Evolutionary conservation across 225 moss, liverwort and hornwort genomes (phyloP).

Genomic region (Lunularia cruciata): DNA sequence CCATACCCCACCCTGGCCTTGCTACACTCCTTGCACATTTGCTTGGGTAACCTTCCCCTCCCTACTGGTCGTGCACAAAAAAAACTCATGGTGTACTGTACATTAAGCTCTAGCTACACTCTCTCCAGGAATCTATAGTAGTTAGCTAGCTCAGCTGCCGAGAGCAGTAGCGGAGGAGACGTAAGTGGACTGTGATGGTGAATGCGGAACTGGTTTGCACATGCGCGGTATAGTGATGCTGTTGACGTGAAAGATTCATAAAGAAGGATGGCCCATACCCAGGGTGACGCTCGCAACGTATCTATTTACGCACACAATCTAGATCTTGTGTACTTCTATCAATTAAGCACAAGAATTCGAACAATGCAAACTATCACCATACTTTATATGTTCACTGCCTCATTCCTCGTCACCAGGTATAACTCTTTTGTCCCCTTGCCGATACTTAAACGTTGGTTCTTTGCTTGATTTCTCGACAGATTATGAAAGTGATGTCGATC

Average conservation of each 20-base stretch:
- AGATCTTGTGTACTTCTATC: conserved; percentile 5
- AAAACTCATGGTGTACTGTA: background rate
- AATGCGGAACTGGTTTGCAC: background rate
- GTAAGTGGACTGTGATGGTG: conserved; percentile 1
- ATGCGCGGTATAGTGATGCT: background rate
- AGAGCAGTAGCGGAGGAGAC: background rate
- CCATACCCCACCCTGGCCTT: background rate
- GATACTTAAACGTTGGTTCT: background rate
- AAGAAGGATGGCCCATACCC: conserved; percentile 2
- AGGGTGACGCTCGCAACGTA: background rate
- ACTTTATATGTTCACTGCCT: background rate
- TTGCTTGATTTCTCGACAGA: too few relatives aligned
- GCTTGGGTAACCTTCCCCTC: background rate
- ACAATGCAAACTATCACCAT: background rate
- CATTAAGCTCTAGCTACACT: background rate
- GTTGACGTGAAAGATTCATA: conserved; percentile 3
- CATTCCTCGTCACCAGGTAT: background rate
- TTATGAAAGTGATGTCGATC: background rate
- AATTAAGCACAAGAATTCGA: background rate
- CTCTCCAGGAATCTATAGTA: background rate
- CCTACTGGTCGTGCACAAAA: background rate
- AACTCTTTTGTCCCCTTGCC: background rate
- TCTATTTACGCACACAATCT: background rate
- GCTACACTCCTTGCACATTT: background rate
- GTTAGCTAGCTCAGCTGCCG: background rate